A percentile compares a stretch with the other conserved stretches of the same genome.
Conservation (phyloP, 495 filamentous ascomycete genomes). For the Lasiosphaeria miniovina region DNA sequence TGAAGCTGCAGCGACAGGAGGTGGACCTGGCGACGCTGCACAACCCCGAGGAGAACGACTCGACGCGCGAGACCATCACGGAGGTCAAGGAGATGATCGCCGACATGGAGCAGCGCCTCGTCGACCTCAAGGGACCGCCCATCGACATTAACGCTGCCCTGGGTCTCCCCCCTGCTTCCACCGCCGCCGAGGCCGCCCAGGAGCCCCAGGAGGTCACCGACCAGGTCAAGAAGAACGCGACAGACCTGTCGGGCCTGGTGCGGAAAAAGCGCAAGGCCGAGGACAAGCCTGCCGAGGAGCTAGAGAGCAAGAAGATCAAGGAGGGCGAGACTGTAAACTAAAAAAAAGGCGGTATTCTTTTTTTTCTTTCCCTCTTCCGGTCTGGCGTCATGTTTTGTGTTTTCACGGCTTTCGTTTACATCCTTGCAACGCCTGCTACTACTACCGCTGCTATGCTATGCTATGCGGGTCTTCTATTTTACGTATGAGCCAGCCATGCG, state of each 20-base stretch:
- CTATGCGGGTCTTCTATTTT: too few relatives aligned
- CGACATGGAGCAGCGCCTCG: conserved; percentile 73
- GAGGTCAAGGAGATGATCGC: conserved; percentile 83
- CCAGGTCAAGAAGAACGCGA: conserved; percentile 76
- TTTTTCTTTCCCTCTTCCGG: neutral
- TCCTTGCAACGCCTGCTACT: neutral
- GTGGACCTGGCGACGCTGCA: conserved; percentile 53
- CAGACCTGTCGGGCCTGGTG: conserved; percentile 82
- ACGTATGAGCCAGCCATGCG: too few relatives aligned
- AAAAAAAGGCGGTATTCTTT: neutral
- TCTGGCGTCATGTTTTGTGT: neutral
- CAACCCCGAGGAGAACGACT: conserved; percentile 54
- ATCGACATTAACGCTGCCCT: conserved; percentile 58
- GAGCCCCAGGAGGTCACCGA: conserved; percentile 59
- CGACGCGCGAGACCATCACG: conserved; percentile 62
- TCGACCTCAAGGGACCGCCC: conserved; percentile 71
- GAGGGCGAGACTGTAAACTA: conserved; percentile 7
- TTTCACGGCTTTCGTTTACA: neutral
- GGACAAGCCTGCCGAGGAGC: conserved; percentile 30
- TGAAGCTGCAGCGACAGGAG: conserved; percentile 73
- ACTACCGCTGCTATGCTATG: neutral
- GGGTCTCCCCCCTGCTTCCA: conserved; percentile 35
- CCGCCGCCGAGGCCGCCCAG: conserved; percentile 46
- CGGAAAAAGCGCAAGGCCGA: conserved; percentile 65
- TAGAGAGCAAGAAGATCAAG: conserved; percentile 44